Evolutionary conservation across 345 rosid species (phyloP).

Genomic region (Syzygium grande): DNA sequence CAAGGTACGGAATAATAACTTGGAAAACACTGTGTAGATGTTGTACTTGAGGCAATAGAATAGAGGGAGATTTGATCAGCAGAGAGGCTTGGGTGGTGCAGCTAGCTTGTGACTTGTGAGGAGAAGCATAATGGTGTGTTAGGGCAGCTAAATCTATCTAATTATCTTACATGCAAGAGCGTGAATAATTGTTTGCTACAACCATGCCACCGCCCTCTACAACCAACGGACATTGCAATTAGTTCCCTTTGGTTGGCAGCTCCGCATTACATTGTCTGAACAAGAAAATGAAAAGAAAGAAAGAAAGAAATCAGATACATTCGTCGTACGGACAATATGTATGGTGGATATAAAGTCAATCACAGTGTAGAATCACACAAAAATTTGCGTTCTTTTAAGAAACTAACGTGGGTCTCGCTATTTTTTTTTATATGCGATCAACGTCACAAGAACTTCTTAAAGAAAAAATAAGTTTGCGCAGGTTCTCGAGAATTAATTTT

Average conservation of each 20-base stretch:
- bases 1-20: too few relatives aligned
- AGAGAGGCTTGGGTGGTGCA: background rate
- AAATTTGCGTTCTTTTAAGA: background rate
- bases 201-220: background rate
- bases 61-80: background rate
- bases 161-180: background rate
- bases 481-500: background rate
- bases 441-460: rapidly evolving
- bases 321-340: background rate
- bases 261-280: background rate
- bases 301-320: too few relatives aligned
- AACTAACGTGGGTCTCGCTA: background rate
- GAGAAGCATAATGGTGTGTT: background rate
- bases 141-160: background rate
- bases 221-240: background rate
- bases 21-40: background rate
- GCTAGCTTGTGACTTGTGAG: background rate
- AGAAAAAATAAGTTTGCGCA: background rate
- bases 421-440: rapidly evolving
- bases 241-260: background rate
- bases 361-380: background rate
- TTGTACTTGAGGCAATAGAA: background rate
- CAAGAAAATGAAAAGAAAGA: background rate
- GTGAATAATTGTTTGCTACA: background rate
- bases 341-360: background rate